Evolutionary conservation across 148 eudicot genomes (phyloP).

Genomic region (Camellia japonica): DNA sequence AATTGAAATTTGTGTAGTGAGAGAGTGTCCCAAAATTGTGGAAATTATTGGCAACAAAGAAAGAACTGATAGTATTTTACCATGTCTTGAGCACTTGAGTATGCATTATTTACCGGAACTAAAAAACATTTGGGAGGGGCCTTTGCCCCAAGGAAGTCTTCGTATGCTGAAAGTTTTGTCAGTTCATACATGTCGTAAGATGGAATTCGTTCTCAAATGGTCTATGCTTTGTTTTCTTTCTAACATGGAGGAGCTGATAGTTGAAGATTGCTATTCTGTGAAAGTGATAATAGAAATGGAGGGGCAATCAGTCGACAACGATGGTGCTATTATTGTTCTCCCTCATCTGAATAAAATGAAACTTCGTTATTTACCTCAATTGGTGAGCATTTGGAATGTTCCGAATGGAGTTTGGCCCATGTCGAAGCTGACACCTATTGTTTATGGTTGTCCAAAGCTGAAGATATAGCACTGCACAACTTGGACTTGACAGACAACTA

Average conservation of each 20-base stretch:
- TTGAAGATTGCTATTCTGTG: constrained; percentile 9
- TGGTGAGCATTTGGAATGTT: not conserved
- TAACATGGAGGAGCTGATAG: constrained; percentile 11
- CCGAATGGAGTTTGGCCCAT: not conserved
- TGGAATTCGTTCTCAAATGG: not conserved
- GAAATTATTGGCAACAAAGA: too few species aligned
- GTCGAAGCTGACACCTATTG: not conserved
- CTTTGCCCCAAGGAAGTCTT: constrained; percentile 3
- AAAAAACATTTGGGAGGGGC: not conserved
- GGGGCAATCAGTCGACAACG: not conserved
- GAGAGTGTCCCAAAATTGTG: too few species aligned
- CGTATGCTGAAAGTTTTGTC: not conserved
- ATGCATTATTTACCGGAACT: constrained; percentile 5
- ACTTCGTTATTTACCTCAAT: constrained; percentile 3
- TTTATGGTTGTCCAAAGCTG: too few species aligned
- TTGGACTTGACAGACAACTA: too few species aligned
- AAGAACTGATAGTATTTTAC: too few species aligned
- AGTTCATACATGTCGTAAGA: constrained; percentile 6
- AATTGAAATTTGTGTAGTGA: too few species aligned
- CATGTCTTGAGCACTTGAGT: not conserved
- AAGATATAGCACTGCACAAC: too few species aligned
- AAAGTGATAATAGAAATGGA: not conserved
- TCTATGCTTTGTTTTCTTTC: not conserved
- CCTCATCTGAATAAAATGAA: not conserved
- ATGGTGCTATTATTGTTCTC: not conserved